Percentiles rank a stretch among this genome's conserved stretches.
Conservation (phyloP, 495 filamentous ascomycete species). For the Penicillium robsamsonii region DNA sequence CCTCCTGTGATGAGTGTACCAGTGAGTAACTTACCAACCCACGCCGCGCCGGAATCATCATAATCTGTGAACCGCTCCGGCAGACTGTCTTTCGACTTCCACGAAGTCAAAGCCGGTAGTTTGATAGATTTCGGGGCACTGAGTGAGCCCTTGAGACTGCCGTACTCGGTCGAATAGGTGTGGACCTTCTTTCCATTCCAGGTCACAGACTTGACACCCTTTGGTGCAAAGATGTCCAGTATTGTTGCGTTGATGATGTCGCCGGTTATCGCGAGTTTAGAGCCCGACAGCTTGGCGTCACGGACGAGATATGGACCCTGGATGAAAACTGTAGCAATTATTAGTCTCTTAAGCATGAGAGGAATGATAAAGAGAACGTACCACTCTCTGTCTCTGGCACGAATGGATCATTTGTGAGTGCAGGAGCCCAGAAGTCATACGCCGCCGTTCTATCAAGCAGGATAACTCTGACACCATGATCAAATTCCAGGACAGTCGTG, state of each 20-base stretch:
- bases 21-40: conserved; percentile 49
- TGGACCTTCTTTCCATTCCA: conserved; percentile 54
- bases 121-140: conserved; percentile 40
- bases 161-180: conserved; percentile 39
- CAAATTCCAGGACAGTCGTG: conserved; percentile 42
- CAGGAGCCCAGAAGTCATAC: conserved; percentile 57
- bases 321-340: conserved; percentile 49
- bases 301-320: conserved; percentile 65
- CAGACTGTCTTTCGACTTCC: conserved; percentile 67
- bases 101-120: conserved; percentile 55
- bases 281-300: conserved; percentile 46
- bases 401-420: conserved; percentile 49
- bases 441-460: conserved; percentile 52
- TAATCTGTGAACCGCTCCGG: conserved; percentile 62
- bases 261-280: conserved; percentile 55
- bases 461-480: conserved; percentile 46
- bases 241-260: conserved; percentile 62
- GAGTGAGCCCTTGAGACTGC: conserved; percentile 50
- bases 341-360: not conserved
- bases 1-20: not conserved
- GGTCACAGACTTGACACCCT: conserved; percentile 44
- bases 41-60: conserved; percentile 55
- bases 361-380: conserved; percentile 19
- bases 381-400: conserved; percentile 45
- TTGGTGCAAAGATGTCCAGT: conserved; percentile 60